Conservation (phyloP, 2,329 filamentous ascomycete species). For the Arthrobotrys megalospora region DNA sequence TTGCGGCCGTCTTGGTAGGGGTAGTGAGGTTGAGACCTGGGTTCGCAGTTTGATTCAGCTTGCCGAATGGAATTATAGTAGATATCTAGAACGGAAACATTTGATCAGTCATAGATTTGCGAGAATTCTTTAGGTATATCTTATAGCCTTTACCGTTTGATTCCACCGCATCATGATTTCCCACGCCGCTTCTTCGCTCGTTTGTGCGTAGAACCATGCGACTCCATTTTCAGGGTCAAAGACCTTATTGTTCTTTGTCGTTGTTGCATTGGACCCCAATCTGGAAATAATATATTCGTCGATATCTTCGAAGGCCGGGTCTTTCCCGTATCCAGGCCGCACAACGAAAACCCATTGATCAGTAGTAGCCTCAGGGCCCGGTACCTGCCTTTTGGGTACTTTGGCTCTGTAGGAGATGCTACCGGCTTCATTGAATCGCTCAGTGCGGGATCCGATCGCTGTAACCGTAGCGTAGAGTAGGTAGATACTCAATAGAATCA, state of each 20-base stretch:
- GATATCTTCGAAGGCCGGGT: background rate
- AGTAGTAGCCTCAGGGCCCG: background rate
- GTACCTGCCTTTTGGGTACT: background rate
- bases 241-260: background rate
- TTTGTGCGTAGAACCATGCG: background rate
- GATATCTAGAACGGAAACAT: background rate
- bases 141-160: background rate
- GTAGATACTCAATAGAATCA: too few relatives aligned
- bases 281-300: background rate
- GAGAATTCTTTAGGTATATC: background rate
- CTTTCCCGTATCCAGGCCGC: background rate
- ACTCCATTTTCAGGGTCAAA: background rate
- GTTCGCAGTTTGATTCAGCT: background rate
- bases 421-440: background rate
- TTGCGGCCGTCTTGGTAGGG: background rate
- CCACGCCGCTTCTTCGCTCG: background rate
- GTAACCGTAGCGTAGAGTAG: too few relatives aligned
- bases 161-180: background rate
- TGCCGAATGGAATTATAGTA: background rate
- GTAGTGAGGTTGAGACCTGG: background rate
- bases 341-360: conserved; percentile 8
- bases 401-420: background rate
- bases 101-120: too few relatives aligned
- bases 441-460: too few relatives aligned
- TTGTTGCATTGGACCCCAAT: background rate